Percentiles rank a stretch among this genome's conserved stretches.
Evolutionary conservation across 2,329 filamentous ascomycete genomes (phyloP).

Genomic region (Grosmannia clavigera): DNA sequence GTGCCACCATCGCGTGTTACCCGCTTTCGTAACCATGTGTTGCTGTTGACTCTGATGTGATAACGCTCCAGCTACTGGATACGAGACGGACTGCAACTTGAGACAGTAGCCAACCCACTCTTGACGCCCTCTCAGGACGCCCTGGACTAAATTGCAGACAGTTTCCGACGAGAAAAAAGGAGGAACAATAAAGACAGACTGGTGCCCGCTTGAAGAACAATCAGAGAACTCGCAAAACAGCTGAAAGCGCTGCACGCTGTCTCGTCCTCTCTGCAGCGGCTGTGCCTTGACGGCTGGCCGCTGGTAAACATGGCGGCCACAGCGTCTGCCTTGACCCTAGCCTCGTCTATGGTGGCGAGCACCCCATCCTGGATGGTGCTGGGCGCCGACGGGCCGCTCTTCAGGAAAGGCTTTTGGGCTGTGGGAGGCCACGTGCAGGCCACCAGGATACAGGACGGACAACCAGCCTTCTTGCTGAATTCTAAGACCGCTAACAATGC

Average conservation of each 20-base stretch:
- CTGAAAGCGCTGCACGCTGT: not conserved
- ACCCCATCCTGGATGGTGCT: not conserved
- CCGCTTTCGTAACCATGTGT: too few species aligned
- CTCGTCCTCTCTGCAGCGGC: not conserved
- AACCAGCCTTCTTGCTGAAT: conserved; percentile 28
- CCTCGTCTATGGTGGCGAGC: conserved; percentile 1
- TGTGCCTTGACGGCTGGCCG: not conserved
- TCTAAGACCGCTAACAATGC: conserved; percentile 26
- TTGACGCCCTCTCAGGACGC: too few species aligned
- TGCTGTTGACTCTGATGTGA: too few species aligned
- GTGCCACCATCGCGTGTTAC: too few species aligned
- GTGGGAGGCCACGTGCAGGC: not conserved
- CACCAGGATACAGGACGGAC: conserved; percentile 23
- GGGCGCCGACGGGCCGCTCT: not conserved
- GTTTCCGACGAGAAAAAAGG: too few species aligned
- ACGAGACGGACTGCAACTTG: too few species aligned
- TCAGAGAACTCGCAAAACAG: too few species aligned
- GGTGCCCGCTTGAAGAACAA: too few species aligned
- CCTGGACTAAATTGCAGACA: too few species aligned
- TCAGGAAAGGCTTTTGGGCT: not conserved
- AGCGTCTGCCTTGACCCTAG: not conserved
- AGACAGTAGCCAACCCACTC: too few species aligned
- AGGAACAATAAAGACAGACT: too few species aligned
- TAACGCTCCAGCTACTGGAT: too few species aligned
- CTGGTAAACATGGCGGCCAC: not conserved